phyloP scores from a whole-genome alignment of 176 grass and related monocot species.

The Hordeum marinum region DNA sequence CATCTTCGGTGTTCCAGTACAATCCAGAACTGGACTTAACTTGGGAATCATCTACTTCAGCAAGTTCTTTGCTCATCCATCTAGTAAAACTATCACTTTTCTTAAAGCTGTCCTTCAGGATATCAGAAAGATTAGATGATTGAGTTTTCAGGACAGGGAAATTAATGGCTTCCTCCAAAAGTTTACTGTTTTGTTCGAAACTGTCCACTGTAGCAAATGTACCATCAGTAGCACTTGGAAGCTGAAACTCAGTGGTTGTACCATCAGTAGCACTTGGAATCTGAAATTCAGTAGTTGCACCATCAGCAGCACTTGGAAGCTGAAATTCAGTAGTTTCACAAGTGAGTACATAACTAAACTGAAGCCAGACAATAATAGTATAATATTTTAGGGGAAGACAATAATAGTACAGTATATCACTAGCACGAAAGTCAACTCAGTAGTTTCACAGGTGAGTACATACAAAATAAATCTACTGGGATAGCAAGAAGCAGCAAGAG shows the following conservation, averaged over 20 bases:
- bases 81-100: conserved; percentile 93
- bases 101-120: conserved; percentile 52
- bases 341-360: conserved; percentile 12
- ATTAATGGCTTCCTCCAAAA: conserved; percentile 37
- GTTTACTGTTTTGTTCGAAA: conserved; percentile 30
- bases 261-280: conserved; percentile 32
- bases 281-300: neutral
- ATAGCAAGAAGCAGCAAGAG: conserved; percentile 2
- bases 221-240: conserved; percentile 29
- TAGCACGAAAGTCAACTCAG: neutral
- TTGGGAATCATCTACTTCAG: conserved; percentile 60
- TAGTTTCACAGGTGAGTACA: no score
- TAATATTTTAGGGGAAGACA: neutral
- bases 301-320: conserved; percentile 37
- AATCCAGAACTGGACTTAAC: conserved; percentile 64
- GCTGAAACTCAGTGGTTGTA: neutral
- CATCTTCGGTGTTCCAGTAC: conserved; percentile 70
- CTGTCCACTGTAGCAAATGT: conserved; percentile 36
- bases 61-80: conserved; percentile 90
- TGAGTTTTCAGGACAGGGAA: conserved; percentile 34
- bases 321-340: conserved; percentile 37
- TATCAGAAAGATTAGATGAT: conserved; percentile 53
- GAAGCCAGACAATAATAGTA: neutral
- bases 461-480: conserved; percentile 8
- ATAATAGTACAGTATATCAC: conserved; percentile 4